Percentiles rank a stretch among this genome's conserved stretches.
phyloP scores from a whole-genome alignment of 345 rosid species.

The Citrus hindsii region DNA sequence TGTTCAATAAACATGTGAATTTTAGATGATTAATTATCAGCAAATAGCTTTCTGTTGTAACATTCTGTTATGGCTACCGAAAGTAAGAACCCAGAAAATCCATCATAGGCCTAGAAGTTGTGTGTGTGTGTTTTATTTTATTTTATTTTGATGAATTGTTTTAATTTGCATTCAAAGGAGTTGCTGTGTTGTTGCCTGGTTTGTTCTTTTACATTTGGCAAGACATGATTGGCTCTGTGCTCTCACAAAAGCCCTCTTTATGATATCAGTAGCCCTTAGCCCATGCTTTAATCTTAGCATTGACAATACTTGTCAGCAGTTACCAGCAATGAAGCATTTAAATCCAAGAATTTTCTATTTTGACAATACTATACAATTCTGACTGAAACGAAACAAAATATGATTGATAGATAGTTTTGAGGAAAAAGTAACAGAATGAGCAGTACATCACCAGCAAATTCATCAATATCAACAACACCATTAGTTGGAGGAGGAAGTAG shows the following conservation, averaged over 20 bases:
- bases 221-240: background rate
- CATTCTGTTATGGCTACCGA: background rate
- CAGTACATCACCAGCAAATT: constrained; percentile 61
- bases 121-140: too few relatives aligned
- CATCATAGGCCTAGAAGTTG: too few relatives aligned
- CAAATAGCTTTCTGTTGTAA: background rate
- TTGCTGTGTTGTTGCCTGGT: background rate
- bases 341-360: too few relatives aligned
- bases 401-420: background rate
- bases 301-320: background rate
- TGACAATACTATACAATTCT: too few relatives aligned
- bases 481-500: constrained; percentile 62
- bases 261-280: background rate
- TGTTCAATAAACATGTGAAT: background rate
- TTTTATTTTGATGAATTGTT: background rate
- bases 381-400: background rate
- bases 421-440: constrained; percentile 34
- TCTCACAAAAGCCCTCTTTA: background rate
- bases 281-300: background rate
- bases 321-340: too few relatives aligned
- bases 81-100: background rate
- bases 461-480: constrained; percentile 72
- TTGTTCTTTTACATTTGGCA: background rate
- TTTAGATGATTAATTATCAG: background rate
- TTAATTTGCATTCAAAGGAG: background rate